phyloP scores from a whole-genome alignment of 441 rosid species.

The Syzygium malaccense region DNA sequence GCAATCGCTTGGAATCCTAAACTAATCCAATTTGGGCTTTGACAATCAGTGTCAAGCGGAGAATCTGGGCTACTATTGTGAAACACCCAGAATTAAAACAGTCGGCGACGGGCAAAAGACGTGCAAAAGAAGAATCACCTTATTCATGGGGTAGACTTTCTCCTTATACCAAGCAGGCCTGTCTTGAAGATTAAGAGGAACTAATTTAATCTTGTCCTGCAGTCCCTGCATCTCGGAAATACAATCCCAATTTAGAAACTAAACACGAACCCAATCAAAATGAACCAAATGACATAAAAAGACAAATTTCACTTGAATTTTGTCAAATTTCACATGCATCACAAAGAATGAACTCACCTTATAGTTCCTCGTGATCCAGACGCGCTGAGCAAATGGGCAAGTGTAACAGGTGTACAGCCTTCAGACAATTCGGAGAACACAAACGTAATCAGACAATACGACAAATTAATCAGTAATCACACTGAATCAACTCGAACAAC shows the following conservation, averaged over 20 bases:
- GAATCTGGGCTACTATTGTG: not conserved
- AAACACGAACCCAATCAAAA: not conserved
- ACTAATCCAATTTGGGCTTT: not conserved
- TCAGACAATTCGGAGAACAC: not conserved
- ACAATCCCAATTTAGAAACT: not conserved
- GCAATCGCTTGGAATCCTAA: not conserved
- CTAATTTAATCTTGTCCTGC: not conserved
- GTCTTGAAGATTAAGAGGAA: not conserved
- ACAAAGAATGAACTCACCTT: not conserved
- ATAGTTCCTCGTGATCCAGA: constrained; percentile 2
- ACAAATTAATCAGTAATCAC: not conserved
- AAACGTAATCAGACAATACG: not conserved
- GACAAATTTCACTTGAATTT: too few relatives aligned
- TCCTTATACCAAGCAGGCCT: constrained; percentile 1
- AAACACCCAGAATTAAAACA: not conserved
- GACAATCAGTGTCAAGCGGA: not conserved
- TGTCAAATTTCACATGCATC: too few relatives aligned
- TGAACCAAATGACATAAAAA: not conserved
- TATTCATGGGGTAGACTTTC: not conserved
- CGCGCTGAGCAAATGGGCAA: constrained; percentile 6
- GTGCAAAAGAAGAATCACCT: not conserved
- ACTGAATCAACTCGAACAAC: too few relatives aligned
- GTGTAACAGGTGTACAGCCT: constrained; percentile 4
- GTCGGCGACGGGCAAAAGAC: not conserved
- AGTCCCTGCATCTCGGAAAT: not conserved